Evolutionary conservation across 1,284 basidiomycete species (phyloP).

Genomic region (Takashimella koratensis): DNA sequence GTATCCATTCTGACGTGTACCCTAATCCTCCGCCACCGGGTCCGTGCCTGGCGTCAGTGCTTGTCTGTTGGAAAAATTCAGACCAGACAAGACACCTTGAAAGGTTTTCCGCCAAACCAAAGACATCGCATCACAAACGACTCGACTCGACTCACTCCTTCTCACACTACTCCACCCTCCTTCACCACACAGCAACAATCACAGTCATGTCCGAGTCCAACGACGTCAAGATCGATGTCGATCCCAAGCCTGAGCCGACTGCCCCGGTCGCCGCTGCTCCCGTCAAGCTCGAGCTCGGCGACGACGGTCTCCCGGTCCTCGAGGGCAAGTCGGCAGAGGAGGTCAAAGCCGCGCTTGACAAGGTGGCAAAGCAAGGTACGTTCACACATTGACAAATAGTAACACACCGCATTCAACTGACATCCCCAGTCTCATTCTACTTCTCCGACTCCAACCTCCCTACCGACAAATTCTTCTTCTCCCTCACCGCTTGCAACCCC

Average conservation of each 20-base stretch:
- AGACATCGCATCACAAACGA: too few relatives aligned
- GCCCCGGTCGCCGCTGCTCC: conserved; percentile 3
- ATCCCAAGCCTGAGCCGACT: not conserved
- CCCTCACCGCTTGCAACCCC: conserved; percentile 64
- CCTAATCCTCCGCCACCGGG: too few relatives aligned
- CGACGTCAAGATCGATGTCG: conserved; percentile 13
- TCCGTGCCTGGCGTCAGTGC: too few relatives aligned
- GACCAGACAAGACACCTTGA: too few relatives aligned
- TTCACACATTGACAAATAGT: conserved; percentile 4
- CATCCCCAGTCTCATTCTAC: conserved; percentile 83
- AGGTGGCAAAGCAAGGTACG: conserved; percentile 42
- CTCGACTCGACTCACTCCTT: not conserved
- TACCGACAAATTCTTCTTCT: conserved; percentile 98
- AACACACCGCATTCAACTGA: not conserved
- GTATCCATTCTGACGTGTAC: too few relatives aligned
- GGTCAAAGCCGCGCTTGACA: conserved; percentile 28
- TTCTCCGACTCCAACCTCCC: conserved; percentile 95
- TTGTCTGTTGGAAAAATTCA: too few relatives aligned
- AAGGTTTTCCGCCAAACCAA: too few relatives aligned
- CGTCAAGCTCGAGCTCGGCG: conserved; percentile 17
- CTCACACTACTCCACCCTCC: not conserved
- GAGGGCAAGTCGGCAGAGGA: conserved; percentile 38
- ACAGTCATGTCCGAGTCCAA: conserved; percentile 10
- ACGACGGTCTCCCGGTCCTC: conserved; percentile 16
- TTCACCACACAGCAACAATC: conserved; percentile 51